Percentiles rank a stretch among this genome's conserved stretches.
These are phyloP conservation scores for Microthlaspi erraticum DNA, from an alignment of 345 rosid genomes.

Conservation along the genomic window DNA sequence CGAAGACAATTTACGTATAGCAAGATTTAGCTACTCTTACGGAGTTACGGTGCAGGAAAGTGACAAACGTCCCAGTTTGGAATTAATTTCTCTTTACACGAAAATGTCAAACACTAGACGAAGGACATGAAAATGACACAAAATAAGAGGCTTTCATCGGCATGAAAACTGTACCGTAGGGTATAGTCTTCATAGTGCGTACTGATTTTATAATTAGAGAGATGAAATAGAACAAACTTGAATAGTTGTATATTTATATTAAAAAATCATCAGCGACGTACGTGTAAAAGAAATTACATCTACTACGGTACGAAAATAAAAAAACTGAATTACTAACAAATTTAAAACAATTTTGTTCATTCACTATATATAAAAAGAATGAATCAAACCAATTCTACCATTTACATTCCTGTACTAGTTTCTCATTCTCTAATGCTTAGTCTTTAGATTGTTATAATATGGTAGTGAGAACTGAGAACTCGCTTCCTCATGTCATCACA, in stretches of 20 bases:
- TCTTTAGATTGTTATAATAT: not conserved
- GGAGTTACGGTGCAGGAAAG: constrained; percentile 14
- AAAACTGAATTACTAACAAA: too few relatives aligned
- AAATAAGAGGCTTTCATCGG: too few relatives aligned
- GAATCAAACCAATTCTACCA: too few relatives aligned
- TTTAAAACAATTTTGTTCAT: too few relatives aligned
- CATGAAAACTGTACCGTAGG: too few relatives aligned
- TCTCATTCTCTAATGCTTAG: too few relatives aligned
- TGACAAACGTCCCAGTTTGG: not conserved
- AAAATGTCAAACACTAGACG: constrained; percentile 17
- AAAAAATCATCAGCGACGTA: not conserved
- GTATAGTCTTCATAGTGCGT: too few relatives aligned
- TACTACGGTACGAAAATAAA: too few relatives aligned
- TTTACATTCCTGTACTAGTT: too few relatives aligned
- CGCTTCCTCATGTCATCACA: constrained; percentile 10
- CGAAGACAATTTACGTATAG: not conserved
- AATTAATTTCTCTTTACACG: constrained; percentile 10
- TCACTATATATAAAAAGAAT: too few relatives aligned
- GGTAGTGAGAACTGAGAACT: not conserved
- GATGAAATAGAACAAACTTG: not conserved
- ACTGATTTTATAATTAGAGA: not conserved
- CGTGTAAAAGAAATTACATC: too few relatives aligned
- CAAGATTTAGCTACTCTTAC: not conserved
- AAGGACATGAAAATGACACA: constrained; percentile 2
- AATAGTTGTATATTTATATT: not conserved